Percentiles rank a stretch among this genome's conserved stretches.
Evolutionary conservation across 495 filamentous ascomycete genomes (phyloP).

Genomic region (Neurospora sp.): DNA sequence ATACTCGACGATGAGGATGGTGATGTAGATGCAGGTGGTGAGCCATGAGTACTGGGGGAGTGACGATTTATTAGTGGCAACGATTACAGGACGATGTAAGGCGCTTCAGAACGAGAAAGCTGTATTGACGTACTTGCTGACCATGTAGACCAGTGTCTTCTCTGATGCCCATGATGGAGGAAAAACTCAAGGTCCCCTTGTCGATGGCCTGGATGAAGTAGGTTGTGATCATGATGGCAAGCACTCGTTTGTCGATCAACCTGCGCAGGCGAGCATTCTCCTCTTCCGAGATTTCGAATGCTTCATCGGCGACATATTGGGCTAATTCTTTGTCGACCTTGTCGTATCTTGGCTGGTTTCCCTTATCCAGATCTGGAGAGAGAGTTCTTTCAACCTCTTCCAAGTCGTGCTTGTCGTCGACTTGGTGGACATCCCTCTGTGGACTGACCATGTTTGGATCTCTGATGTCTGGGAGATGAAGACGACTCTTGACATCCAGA

Average conservation of each 20-base stretch:
- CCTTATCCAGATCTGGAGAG: conserved; percentile 24
- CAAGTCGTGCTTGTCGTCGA: conserved; percentile 27
- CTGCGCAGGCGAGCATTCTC: conserved; percentile 43
- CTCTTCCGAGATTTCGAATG: conserved; percentile 42
- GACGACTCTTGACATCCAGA: not conserved
- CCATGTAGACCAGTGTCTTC: conserved; percentile 44
- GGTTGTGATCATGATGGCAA: conserved; percentile 44
- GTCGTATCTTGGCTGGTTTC: conserved; percentile 39
- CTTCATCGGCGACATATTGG: conserved; percentile 44
- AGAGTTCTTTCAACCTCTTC: conserved; percentile 39
- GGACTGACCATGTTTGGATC: not conserved
- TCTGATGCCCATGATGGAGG: conserved; percentile 59
- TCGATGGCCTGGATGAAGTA: conserved; percentile 69
- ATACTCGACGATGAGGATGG: conserved; percentile 43
- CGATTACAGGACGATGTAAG: not conserved
- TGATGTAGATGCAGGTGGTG: conserved; percentile 45
- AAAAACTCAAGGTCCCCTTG: conserved; percentile 60
- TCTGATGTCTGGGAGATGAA: not conserved
- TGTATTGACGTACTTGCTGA: conserved; percentile 27
- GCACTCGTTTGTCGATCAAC: conserved; percentile 39
- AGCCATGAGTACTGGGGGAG: conserved; percentile 36
- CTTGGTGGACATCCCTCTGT: not conserved
- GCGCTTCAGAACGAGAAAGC: not conserved
- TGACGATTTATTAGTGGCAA: not conserved
- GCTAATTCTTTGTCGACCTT: conserved; percentile 55